Percentiles rank a stretch among this genome's conserved stretches.
These are phyloP conservation scores for Globisporangium nagaii DNA, from an alignment of 352 stramenopile species.

Conservation along the genomic window DNA sequence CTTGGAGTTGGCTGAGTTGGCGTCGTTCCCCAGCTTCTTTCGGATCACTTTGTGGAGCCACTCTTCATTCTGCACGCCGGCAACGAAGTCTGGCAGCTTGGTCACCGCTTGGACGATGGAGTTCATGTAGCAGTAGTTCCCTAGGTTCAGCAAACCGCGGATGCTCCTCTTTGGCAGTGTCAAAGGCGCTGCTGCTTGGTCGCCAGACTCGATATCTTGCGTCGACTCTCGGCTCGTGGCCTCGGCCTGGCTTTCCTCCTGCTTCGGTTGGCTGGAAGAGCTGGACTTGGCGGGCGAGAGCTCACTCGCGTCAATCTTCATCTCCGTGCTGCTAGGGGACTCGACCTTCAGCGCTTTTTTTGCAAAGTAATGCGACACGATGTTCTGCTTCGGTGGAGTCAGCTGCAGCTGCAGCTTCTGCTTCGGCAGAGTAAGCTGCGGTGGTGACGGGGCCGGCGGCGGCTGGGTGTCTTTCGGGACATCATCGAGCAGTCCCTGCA, in stretches of 20 bases:
- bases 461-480: conserved; percentile 30
- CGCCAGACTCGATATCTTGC: conserved; percentile 7
- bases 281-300: not conserved
- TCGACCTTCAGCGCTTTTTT: conserved; percentile 15
- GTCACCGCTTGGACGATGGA: conserved; percentile 86
- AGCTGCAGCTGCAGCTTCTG: not conserved
- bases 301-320: not conserved
- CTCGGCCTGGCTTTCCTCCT: conserved; percentile 4
- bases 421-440: conserved; percentile 10
- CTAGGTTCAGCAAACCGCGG: conserved; percentile 93
- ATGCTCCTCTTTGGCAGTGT: conserved; percentile 6
- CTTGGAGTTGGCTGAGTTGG: conserved; percentile 16
- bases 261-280: not conserved
- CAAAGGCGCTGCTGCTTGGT: not conserved
- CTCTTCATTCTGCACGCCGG: conserved; percentile 42
- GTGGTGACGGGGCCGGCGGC: not conserved
- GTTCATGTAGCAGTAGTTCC: conserved; percentile 94
- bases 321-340: not conserved
- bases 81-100: conserved; percentile 61
- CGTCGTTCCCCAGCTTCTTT: conserved; percentile 27
- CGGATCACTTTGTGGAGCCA: conserved; percentile 53
- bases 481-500: conserved; percentile 74
- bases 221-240: conserved; percentile 9
- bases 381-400: conserved; percentile 15
- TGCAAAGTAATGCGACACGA: conserved; percentile 44